phyloP scores from a whole-genome alignment of 495 filamentous ascomycete genomes.

The Hypoxylon lienhwacheense region DNA sequence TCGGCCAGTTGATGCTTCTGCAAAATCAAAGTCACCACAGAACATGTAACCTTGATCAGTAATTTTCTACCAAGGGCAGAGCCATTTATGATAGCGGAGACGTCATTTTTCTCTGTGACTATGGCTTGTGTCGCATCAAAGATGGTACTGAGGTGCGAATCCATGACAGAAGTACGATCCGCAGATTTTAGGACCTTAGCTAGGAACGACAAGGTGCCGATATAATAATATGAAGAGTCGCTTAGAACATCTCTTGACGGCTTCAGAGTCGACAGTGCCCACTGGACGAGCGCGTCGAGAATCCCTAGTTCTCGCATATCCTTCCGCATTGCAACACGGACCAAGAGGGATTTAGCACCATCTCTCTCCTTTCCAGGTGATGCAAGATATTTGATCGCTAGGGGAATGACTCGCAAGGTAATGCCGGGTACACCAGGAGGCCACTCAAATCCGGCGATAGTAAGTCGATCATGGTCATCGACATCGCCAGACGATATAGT shows the following conservation, averaged over 20 bases:
- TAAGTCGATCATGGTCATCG: slow-evolving; percentile 40
- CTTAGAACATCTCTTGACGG: slow-evolving; percentile 34
- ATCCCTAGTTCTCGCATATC: slow-evolving; percentile 85
- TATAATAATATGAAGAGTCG: slow-evolving; percentile 55
- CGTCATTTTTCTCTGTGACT: slow-evolving; percentile 40
- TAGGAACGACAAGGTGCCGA: slow-evolving; percentile 78
- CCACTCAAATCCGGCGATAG: slow-evolving; percentile 47
- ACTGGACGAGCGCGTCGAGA: slow-evolving; percentile 62
- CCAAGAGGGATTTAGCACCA: slow-evolving; percentile 78
- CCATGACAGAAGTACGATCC: slow-evolving; percentile 54
- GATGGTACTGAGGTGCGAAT: slow-evolving; percentile 47
- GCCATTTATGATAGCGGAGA: slow-evolving; percentile 54
- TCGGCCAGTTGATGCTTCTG: slow-evolving; percentile 46
- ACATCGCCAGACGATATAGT: slow-evolving; percentile 70
- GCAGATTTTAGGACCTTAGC: slow-evolving; percentile 64
- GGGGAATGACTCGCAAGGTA: slow-evolving; percentile 64
- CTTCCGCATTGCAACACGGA: slow-evolving; percentile 74
- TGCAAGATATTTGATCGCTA: slow-evolving; percentile 71
- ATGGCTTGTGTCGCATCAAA: slow-evolving; percentile 56
- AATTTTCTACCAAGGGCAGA: slow-evolving; percentile 79
- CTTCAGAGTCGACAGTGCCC: slow-evolving; percentile 64
- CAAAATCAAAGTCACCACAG: slow-evolving; percentile 65
- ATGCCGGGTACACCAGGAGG: slow-evolving; percentile 66
- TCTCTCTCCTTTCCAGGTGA: slow-evolving; percentile 83
- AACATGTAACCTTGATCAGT: slow-evolving; percentile 79